Evolutionary conservation across 1,284 basidiomycete genomes (phyloP).

Genomic region (Fomitopsis betulina): DNA sequence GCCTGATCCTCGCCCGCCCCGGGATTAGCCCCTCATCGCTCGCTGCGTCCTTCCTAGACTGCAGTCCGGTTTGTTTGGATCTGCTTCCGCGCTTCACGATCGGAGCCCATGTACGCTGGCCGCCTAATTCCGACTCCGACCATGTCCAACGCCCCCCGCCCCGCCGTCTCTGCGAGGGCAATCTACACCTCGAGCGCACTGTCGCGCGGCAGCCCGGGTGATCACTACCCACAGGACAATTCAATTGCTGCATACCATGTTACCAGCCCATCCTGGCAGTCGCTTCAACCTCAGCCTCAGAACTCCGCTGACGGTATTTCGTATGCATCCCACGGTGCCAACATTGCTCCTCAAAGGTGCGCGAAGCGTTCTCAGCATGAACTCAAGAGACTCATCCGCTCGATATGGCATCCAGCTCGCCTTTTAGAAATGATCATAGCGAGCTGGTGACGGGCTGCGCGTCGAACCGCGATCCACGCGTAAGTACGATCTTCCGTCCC

Average conservation of each 20-base stretch:
- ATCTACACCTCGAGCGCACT: neutral
- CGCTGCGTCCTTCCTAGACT: neutral
- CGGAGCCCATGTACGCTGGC: neutral
- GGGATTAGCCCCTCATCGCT: neutral
- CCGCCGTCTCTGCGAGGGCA: neutral
- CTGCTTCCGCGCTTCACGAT: neutral
- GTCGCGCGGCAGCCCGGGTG: neutral
- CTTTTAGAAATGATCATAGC: neutral
- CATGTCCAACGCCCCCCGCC: neutral
- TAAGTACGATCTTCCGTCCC: neutral
- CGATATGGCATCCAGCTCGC: neutral
- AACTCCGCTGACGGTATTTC: neutral
- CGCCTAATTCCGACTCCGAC: constrained; percentile 2
- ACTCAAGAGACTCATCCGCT: neutral
- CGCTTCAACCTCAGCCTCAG: neutral
- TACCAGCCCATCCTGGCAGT: neutral
- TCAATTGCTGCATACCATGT: neutral
- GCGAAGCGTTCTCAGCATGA: neutral
- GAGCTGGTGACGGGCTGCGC: neutral
- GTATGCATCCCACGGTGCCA: neutral
- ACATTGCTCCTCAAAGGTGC: neutral
- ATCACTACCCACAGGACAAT: neutral
- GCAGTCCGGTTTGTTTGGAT: neutral
- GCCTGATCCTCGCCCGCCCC: neutral
- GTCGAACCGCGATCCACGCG: neutral